Evolutionary conservation across 2,329 filamentous ascomycete genomes (phyloP).

Genomic region (Emergomyces africanus): DNA sequence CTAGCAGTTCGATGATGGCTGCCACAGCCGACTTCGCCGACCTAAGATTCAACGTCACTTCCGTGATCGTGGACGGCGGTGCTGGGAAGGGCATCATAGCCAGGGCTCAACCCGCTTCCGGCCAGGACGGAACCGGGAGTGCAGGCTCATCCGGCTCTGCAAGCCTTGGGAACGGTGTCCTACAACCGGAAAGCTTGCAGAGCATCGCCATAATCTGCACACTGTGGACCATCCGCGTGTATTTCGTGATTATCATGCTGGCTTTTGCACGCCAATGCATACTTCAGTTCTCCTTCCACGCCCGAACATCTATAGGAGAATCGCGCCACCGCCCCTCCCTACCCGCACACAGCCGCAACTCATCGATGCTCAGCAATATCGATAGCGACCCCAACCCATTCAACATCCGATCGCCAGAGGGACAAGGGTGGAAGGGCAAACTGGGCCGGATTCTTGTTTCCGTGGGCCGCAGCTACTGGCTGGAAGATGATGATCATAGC

Average conservation of each 20-base stretch:
- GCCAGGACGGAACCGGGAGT: slow-evolving; percentile 22
- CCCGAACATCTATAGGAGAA: slow-evolving; percentile 13
- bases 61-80: slow-evolving; percentile 38
- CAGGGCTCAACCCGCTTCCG: slow-evolving; percentile 22
- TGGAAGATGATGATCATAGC: slow-evolving; percentile 54
- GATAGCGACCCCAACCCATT: slow-evolving; percentile 54
- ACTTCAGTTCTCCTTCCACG: slow-evolving; percentile 51
- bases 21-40: slow-evolving; percentile 53
- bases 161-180: slow-evolving; percentile 50
- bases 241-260: slow-evolving; percentile 74
- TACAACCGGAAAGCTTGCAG: slow-evolving; percentile 54
- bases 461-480: slow-evolving; percentile 66
- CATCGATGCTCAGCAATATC: slow-evolving; percentile 34
- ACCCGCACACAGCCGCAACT: slow-evolving; percentile 30
- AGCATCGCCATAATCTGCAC: slow-evolving; percentile 64
- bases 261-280: slow-evolving; percentile 68
- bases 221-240: slow-evolving; percentile 64
- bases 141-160: slow-evolving; percentile 20
- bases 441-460: slow-evolving; percentile 68
- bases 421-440: slow-evolving; percentile 65
- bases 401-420: slow-evolving; percentile 53
- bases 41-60: slow-evolving; percentile 48
- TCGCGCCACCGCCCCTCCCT: slow-evolving; percentile 14
- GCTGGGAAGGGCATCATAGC: slow-evolving; percentile 43
- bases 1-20: slow-evolving; percentile 45